Evolutionary conservation across 257 asterid genomes (phyloP), one percentile per base, ranked within the genome.

Genomic region (Salvia rosmarinus): DNA sequence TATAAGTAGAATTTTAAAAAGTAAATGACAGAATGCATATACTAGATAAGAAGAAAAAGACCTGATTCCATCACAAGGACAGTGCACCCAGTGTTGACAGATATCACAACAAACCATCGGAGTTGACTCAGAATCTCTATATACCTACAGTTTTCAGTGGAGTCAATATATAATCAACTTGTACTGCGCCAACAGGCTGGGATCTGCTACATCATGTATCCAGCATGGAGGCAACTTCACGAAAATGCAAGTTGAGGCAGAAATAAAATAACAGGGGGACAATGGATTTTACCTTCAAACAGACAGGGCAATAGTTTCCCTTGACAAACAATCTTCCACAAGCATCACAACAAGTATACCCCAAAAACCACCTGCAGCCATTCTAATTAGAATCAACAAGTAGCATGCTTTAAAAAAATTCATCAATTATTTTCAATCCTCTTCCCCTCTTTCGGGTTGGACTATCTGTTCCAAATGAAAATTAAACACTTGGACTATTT

Each of bases 61-160:
- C 99, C 99, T 89, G 86, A 95, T 95, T 75, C 89, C 93, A 73
- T 95, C 99, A 74, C 99, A 91, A 40, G 92, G 93, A 73, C 95
- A 89, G 77, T 95, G 99, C 88, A 95, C 99, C 99, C 99, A 95
- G 64, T 85, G 90, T 80, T 95, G 89, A 74, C 99, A 95, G 77
- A 85, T 77, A 82, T 94, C 99, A 72, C 99, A 94, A 82, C 99
- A 94, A 57, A 95, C 98, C 98, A 95, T 95, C 40, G 98, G 99
- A 73, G 95, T 89, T 62, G 99, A 83, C 82, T 95, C 98, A 73
- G 99, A 95, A 88, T 95, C 98, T 81, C 99, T 86, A 72, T 94
- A 94, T 61, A 95, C 98, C 98, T 95, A 78, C 75, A 75, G 70
- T 64, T 71, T 65, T 66, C 3, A 39, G 70, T 68, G 49, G 52